Percentiles rank a stretch among this genome's conserved stretches.
Evolutionary conservation across 2,329 filamentous ascomycete species (phyloP).

Genomic region (Curvularia sp.): DNA sequence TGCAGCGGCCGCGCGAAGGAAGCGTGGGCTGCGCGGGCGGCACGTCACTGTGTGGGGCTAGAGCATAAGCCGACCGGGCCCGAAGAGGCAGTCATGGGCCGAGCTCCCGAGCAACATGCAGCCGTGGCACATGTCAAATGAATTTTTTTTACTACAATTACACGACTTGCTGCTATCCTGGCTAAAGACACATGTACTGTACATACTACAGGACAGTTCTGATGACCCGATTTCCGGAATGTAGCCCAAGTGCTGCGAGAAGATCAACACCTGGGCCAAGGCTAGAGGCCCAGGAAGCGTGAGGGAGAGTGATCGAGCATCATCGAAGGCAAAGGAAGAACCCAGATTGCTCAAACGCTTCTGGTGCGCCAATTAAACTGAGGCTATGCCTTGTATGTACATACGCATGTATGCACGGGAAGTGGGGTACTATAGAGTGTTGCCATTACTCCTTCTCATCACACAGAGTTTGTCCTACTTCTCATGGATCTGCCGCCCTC

Average conservation of each 20-base stretch:
- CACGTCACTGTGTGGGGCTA: constrained; percentile 20
- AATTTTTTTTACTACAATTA: constrained; percentile 4
- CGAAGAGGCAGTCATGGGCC: constrained; percentile 12
- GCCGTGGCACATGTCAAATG: not conserved
- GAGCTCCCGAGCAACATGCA: constrained; percentile 9
- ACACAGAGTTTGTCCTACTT: constrained; percentile 30
- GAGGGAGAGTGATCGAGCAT: constrained; percentile 4
- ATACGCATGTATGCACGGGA: not conserved
- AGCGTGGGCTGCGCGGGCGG: constrained; percentile 12
- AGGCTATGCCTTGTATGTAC: constrained; percentile 4
- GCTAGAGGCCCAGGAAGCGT: not conserved
- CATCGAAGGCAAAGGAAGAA: constrained; percentile 12
- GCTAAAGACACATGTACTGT: not conserved
- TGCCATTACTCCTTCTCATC: constrained; percentile 15
- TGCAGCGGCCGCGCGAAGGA: constrained; percentile 12
- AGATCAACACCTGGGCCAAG: not conserved
- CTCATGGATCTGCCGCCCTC: constrained; percentile 6
- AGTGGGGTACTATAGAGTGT: constrained; percentile 7
- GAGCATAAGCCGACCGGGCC: constrained; percentile 8
- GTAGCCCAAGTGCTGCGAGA: not conserved
- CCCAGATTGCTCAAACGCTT: not conserved
- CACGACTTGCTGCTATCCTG: not conserved
- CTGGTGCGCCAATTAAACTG: constrained; percentile 8
- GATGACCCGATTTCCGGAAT: not conserved
- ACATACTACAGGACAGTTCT: too few species aligned